Conservation (phyloP, 2,329 filamentous ascomycete genomes). For the Pyrenochaeta sp. region DNA sequence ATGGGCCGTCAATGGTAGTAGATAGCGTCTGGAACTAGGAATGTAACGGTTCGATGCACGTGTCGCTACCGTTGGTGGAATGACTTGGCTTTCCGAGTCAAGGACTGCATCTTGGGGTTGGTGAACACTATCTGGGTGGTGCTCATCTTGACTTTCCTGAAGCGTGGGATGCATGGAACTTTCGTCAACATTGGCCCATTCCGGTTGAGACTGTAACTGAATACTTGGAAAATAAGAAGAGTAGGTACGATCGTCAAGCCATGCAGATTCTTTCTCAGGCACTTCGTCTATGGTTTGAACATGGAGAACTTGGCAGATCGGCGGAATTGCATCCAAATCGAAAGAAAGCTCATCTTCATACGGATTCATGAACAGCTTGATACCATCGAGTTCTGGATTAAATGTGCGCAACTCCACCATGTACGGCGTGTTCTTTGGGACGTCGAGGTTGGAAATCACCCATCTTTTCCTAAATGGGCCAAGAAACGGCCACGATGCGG, state of each 20-base stretch:
- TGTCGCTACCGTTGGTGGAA: too few species aligned
- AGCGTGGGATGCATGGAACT: too few species aligned
- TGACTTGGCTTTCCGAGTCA: too few species aligned
- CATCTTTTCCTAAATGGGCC: neutral
- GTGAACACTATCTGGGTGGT: too few species aligned
- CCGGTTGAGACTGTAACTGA: neutral
- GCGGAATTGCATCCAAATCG: neutral
- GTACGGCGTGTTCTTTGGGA: neutral
- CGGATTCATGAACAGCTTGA: neutral
- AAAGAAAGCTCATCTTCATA: slow-evolving; percentile 1
- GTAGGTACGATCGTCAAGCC: slow-evolving; percentile 5
- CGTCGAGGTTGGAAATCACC: neutral
- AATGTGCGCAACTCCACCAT: neutral
- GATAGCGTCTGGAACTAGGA: too few species aligned
- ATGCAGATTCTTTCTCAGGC: neutral
- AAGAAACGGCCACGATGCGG: neutral
- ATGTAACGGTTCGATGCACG: too few species aligned
- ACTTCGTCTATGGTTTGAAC: neutral
- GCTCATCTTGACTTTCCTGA: too few species aligned
- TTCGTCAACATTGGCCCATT: neutral
- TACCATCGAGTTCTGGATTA: neutral
- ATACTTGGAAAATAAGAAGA: neutral
- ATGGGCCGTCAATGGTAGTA: too few species aligned
- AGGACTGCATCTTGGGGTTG: too few species aligned
- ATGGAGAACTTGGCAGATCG: neutral